Conservation (phyloP, 176 grass and related monocot genomes). For the Oropetium thomaeum region DNA sequence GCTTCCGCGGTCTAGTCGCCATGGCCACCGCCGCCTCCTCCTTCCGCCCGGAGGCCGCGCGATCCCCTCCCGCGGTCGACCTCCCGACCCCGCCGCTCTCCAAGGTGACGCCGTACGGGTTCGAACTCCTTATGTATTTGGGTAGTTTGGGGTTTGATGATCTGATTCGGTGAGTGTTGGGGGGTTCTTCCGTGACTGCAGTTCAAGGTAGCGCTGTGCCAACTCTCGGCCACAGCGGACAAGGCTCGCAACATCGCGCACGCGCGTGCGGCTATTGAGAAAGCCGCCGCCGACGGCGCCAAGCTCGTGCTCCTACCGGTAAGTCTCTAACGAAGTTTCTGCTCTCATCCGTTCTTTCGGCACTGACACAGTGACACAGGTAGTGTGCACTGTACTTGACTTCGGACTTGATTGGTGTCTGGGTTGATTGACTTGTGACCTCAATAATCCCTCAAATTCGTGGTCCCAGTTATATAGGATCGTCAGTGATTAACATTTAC, state of each 20-base stretch:
- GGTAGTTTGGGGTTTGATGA: background rate
- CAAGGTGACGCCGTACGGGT: conserved; percentile 35
- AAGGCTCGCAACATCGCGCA: conserved; percentile 82
- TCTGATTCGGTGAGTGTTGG: background rate
- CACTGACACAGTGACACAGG: background rate
- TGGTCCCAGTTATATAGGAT: background rate
- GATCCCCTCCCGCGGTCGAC: conserved; percentile 50
- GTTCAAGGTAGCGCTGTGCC: conserved; percentile 96
- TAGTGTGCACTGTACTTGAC: background rate
- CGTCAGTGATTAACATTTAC: background rate
- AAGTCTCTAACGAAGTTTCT: background rate
- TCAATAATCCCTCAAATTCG: background rate
- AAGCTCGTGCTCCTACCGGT: conserved; percentile 93
- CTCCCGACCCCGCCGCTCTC: conserved; percentile 52
- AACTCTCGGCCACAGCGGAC: conserved; percentile 74
- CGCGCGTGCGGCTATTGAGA: conserved; percentile 72
- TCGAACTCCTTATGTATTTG: background rate
- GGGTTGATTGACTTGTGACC: background rate
- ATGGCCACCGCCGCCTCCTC: conserved; percentile 45
- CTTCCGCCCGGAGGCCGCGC: conserved; percentile 55
- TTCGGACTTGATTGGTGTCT: background rate
- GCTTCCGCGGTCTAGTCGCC: conserved; percentile 18
- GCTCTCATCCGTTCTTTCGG: background rate
- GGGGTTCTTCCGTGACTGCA: conserved; percentile 27
- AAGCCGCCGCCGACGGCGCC: conserved; percentile 65